Percentiles rank a stretch among this genome's conserved stretches.
These are phyloP conservation scores for Fusarium denticulatum DNA, from an alignment of 2,329 filamentous ascomycete species.

Conservation along the genomic window DNA sequence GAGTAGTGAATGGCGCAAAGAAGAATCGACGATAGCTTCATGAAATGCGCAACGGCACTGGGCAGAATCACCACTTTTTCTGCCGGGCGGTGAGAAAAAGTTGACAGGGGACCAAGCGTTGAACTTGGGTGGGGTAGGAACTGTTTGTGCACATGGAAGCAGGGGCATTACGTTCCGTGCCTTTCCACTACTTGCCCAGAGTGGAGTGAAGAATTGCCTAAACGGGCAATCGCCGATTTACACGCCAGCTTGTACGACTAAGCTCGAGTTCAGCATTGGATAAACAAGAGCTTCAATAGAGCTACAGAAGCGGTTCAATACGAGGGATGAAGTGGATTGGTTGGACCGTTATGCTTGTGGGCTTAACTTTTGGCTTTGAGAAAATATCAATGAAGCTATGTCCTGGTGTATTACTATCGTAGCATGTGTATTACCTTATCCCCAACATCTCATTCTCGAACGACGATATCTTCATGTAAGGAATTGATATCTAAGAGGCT, in stretches of 20 bases:
- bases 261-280: background rate
- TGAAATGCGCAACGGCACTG: background rate
- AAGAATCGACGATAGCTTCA: slow-evolving; percentile 34
- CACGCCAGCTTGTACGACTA: background rate
- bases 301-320: background rate
- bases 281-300: background rate
- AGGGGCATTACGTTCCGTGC: background rate
- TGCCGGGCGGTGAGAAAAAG: slow-evolving; percentile 46
- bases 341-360: background rate
- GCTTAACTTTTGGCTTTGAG: background rate
- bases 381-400: background rate
- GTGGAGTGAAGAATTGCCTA: slow-evolving; percentile 29
- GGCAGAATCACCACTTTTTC: slow-evolving; percentile 40
- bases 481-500: background rate
- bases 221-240: slow-evolving; percentile 33
- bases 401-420: background rate
- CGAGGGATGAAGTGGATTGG: too few relatives aligned
- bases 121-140: slow-evolving; percentile 5
- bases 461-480: too few relatives aligned
- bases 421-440: background rate
- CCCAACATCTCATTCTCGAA: background rate
- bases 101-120: background rate
- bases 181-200: slow-evolving; percentile 7
- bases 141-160: background rate
- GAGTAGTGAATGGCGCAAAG: slow-evolving; percentile 11